These are phyloP conservation scores for Epichloe brachyelytri DNA, from an alignment of 2,329 filamentous ascomycete species.

Conservation along the genomic window DNA sequence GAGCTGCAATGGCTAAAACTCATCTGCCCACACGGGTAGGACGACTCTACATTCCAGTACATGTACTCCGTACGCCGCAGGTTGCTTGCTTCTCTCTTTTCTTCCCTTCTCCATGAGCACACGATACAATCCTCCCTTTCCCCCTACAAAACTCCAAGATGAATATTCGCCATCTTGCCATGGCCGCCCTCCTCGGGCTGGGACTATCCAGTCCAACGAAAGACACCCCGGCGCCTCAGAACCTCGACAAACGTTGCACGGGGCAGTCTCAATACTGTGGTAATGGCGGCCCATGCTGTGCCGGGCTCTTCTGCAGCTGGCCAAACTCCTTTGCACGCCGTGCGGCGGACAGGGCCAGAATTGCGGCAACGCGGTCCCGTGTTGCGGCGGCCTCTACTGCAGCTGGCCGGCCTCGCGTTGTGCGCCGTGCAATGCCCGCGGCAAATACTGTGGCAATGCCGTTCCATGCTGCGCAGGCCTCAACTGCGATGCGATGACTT, in stretches of 20 bases:
- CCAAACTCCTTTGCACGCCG: not conserved
- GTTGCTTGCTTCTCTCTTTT: too few relatives aligned
- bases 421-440: not conserved
- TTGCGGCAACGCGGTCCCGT: conserved; percentile 2
- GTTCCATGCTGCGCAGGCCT: not conserved
- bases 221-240: not conserved
- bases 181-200: not conserved
- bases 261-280: not conserved
- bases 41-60: too few relatives aligned
- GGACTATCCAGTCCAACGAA: not conserved
- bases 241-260: not conserved
- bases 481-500: not conserved
- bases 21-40: too few relatives aligned
- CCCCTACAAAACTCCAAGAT: not conserved
- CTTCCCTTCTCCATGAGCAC: too few relatives aligned
- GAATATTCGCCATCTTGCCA: not conserved
- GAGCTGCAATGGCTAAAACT: too few relatives aligned
- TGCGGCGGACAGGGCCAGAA: not conserved
- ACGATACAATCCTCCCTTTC: too few relatives aligned
- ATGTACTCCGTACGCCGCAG: not conserved
- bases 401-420: not conserved
- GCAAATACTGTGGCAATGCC: not conserved
- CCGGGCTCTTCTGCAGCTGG: conserved; percentile 3
- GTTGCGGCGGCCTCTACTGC: not conserved
- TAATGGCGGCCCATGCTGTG: not conserved